Conservation (phyloP, 129 eudicot species). For the Chrysanthemum makinoi region DNA sequence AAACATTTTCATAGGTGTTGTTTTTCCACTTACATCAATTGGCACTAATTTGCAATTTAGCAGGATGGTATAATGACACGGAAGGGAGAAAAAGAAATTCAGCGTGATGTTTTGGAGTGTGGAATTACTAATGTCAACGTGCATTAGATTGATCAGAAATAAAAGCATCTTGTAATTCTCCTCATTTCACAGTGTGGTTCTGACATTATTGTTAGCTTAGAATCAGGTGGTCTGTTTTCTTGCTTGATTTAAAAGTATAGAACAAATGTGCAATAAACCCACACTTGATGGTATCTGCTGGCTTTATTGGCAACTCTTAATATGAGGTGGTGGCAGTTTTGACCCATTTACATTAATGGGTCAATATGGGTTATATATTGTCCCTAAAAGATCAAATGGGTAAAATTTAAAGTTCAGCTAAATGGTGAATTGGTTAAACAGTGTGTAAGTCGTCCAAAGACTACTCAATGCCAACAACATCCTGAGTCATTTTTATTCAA, state of each 20-base stretch:
- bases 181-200: not conserved
- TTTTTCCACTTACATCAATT: conserved; percentile 8
- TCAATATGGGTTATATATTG: not conserved
- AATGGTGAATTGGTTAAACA: not conserved
- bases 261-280: not conserved
- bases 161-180: conserved; percentile 53
- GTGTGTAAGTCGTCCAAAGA: not conserved
- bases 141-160: conserved; percentile 48
- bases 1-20: not conserved
- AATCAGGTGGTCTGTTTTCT: conserved; percentile 9
- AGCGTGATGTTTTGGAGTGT: conserved; percentile 55
- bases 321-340: not conserved
- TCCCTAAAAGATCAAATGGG: conserved; percentile 4
- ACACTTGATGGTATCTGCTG: no score
- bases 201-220: conserved; percentile 7
- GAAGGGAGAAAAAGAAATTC: conserved; percentile 46
- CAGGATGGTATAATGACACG: conserved; percentile 44
- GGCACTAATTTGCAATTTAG: conserved; percentile 19
- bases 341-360: not conserved
- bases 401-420: not conserved
- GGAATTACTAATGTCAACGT: conserved; percentile 42
- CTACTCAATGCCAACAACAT: not conserved
- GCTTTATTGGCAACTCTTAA: not conserved
- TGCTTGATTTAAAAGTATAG: conserved; percentile 13
- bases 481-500: not conserved